A percentile compares a stretch with the other conserved stretches of the same genome.
Evolutionary conservation across 305 asterid genomes (phyloP).

Genomic region (Galium porrigens): DNA sequence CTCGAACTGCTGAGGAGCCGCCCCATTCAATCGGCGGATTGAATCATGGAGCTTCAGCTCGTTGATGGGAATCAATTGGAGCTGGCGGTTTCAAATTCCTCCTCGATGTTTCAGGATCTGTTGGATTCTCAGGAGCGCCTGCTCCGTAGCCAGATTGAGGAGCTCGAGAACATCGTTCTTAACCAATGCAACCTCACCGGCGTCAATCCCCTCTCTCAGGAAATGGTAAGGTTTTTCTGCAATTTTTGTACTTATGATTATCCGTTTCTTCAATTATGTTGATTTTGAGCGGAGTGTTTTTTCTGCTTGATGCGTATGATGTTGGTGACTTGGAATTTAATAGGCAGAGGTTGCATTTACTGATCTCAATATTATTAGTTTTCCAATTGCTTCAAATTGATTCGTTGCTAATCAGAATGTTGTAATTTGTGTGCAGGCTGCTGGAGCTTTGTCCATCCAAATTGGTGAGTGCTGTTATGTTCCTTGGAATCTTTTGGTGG

Average conservation of each 20-base stretch:
- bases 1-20: slow-evolving; percentile 5
- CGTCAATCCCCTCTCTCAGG: slow-evolving; percentile 91
- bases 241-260: not conserved
- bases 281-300: too few species aligned
- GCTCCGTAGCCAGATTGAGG: slow-evolving; percentile 51
- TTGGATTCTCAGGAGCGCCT: slow-evolving; percentile 54
- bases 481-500: slow-evolving; percentile 1
- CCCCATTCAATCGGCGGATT: not conserved
- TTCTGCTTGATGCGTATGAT: not conserved
- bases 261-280: not conserved
- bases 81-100: slow-evolving; percentile 23
- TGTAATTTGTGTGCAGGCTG: slow-evolving; percentile 56
- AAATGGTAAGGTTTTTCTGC: slow-evolving; percentile 44
- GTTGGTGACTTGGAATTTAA: not conserved
- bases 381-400: not conserved
- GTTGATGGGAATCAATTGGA: slow-evolving; percentile 18
- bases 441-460: slow-evolving; percentile 87
- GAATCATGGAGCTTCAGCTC: slow-evolving; percentile 40
- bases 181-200: slow-evolving; percentile 83
- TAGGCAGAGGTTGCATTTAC: not conserved
- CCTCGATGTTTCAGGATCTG: slow-evolving; percentile 41
- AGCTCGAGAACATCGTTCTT: slow-evolving; percentile 55
- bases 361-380: not conserved
- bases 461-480: slow-evolving; percentile 44
- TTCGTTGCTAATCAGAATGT: slow-evolving; percentile 8